Evolutionary conservation across 2,329 filamentous ascomycete genomes (phyloP), one percentile per base, ranked within the genome.

Genomic region (Sporothrix globosa): DNA sequence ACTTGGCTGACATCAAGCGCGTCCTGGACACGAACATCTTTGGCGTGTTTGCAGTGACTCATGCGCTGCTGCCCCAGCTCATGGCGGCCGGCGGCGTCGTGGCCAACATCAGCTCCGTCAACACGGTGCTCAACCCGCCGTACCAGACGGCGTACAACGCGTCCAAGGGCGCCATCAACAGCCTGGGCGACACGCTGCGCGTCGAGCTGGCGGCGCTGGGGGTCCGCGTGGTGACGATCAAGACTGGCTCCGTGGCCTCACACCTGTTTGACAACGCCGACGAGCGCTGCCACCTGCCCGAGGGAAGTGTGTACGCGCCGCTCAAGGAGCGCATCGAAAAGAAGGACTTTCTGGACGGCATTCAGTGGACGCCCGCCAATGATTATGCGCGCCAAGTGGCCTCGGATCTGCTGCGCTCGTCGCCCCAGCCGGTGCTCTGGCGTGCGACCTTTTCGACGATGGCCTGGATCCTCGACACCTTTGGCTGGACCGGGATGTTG

Each of bases 121-220:
- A 76, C 71, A 75, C 75, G 71, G 72, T 76, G 39, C 74, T 78
- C 69, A 72, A 74, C 71, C 76, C 77, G 34, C 76, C 77, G 2
- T 79, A 76, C 73, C 74, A 76, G 61, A 72, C 63, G 0, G 75
- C 76, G 27, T 80, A 80, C 72, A 77, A 75, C 48, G 77, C 76
- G 2, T 77, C 76, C 68, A 79, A 80, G 71, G 77, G 75, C 0
- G 77, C 78, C 2, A 70, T 78, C 6, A 70, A 74, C 68, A 73
- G 74, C 44, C 58, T 75, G 39, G 70, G 72, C 24, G 60, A 75
- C 4, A 77, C 75, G 0, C 68, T 79, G 24, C 77, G 78, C 30
- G 68, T 76, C 30, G 78, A 80, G 72, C 74, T 80, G 6, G 75
- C 75, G 9, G 77, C 77, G 9, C 72, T 80, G 4, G 78, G 78